Evolutionary conservation across 768 basidiomycete species (phyloP).

Genomic region (Pleurotus platypus): DNA sequence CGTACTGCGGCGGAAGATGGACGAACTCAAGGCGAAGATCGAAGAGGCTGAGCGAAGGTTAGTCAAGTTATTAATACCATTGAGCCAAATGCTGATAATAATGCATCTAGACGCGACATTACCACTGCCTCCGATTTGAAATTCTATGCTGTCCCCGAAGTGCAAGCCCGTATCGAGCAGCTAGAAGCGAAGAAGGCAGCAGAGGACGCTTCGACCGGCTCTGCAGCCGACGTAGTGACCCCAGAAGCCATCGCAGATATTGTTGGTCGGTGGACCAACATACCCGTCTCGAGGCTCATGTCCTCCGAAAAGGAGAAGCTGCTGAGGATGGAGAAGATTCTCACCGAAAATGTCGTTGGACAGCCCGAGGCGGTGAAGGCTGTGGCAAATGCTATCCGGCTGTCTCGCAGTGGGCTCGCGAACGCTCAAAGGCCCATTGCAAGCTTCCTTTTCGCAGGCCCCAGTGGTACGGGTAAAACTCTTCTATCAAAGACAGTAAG

Average conservation of each 20-base stretch:
- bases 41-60: conserved; percentile 90
- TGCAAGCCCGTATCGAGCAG: conserved; percentile 62
- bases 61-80: conserved; percentile 16
- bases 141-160: conserved; percentile 90
- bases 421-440: conserved; percentile 87
- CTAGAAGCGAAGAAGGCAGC: conserved; percentile 64
- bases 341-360: conserved; percentile 77
- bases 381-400: conserved; percentile 89
- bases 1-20: conserved; percentile 72
- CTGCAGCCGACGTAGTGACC: conserved; percentile 68
- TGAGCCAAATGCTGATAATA: neutral
- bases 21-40: conserved; percentile 87
- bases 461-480: conserved; percentile 89
- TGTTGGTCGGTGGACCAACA: conserved; percentile 88
- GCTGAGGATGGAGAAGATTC: conserved; percentile 79
- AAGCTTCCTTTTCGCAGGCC: conserved; percentile 90
- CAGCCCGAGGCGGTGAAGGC: conserved; percentile 90
- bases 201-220: conserved; percentile 57
- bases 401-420: conserved; percentile 91
- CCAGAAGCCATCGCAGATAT: conserved; percentile 93
- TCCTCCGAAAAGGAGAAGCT: conserved; percentile 91
- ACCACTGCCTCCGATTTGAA: conserved; percentile 82
- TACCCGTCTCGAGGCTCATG: conserved; percentile 84
- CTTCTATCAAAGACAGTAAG: conserved; percentile 84
- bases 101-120: conserved; percentile 53